Evolutionary conservation across 1,284 basidiomycete genomes (phyloP), one percentile per base, ranked within the genome.

Genomic region (Mycena sp.): DNA sequence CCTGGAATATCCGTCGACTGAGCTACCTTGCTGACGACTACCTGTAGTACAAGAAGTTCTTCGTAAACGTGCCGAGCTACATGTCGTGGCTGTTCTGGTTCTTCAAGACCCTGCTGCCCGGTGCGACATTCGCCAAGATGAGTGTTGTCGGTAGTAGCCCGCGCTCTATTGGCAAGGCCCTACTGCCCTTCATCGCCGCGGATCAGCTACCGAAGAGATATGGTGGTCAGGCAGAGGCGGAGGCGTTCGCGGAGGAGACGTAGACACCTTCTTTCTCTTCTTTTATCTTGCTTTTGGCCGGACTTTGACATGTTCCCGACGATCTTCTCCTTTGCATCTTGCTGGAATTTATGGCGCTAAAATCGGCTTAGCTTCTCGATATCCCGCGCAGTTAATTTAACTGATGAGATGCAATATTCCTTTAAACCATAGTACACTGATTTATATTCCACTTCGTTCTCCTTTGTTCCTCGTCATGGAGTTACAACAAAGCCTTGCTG

Each of bases 31-130:
- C 28, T 32, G 23, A 19, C 41, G 51, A 40, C 26, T 19, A 46
- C 37, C 17, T 21, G n/a, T 67, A 91, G 89, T 83, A 85, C 67
- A 83, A 83, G 72, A 93, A 93, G 73, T 91, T 88, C 78, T 93
- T 93, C 71, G 81, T 93, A 70, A 92, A 92, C 70, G 90, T 93
- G 16, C 91, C 92, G 0, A 83, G 84, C 2, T 72, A 90, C 62
- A 80, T 92, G 68, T 84, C 86, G 35, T 93, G 91, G 91, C 83
- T 93, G 62, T 93, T 92, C 78, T 92, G 90, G 90, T 70, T 87
- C n/a, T 92, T 93, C 81, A 93, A 89, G 73, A 83, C 91, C 0
- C 72, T 93, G 66, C 74, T 93, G 12, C 85, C 92, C 3, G 76
- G 89, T 6, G 83, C 84, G 40, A 92, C 91, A 16, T 73, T 92